Conservation (phyloP, 805 yeast species). For the Zygotorulaspora danielsina region DNA sequence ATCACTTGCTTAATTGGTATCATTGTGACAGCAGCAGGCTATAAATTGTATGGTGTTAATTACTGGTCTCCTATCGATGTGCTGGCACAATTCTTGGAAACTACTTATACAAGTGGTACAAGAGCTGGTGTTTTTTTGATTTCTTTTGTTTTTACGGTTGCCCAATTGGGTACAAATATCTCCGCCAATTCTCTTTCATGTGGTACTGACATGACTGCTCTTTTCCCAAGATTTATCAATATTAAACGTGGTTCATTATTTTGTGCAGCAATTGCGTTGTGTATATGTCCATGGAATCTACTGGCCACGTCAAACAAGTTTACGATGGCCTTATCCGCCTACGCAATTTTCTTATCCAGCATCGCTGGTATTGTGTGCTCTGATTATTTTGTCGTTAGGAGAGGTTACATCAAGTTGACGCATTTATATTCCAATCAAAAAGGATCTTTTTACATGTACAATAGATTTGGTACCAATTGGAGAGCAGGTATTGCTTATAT, state of each 20-base stretch:
- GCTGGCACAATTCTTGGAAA: conserved; percentile 42
- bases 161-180: conserved; percentile 74
- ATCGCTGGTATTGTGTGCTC: conserved; percentile 65
- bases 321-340: conserved; percentile 71
- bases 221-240: conserved; percentile 55
- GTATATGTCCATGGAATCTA: conserved; percentile 78
- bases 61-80: conserved; percentile 56
- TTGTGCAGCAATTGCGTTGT: conserved; percentile 62
- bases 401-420: conserved; percentile 58
- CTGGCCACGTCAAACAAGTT: conserved; percentile 60
- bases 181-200: conserved; percentile 61
- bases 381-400: conserved; percentile 60
- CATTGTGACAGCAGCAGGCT: conserved; percentile 67
- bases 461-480: conserved; percentile 64
- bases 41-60: conserved; percentile 39
- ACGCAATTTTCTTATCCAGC: conserved; percentile 71
- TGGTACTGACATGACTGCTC: conserved; percentile 53
- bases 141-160: conserved; percentile 58
- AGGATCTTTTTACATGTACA: conserved; percentile 46
- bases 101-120: conserved; percentile 44
- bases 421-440: conserved; percentile 52
- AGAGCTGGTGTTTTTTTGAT: conserved; percentile 72
- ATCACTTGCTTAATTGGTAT: conserved; percentile 76
- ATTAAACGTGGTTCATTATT: conserved; percentile 60
- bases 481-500: conserved; percentile 67